Evolutionary conservation across 1,139 yeast genomes (phyloP), one percentile per base, ranked within the genome.

Genomic region (Debaryomyces robertsiae): DNA sequence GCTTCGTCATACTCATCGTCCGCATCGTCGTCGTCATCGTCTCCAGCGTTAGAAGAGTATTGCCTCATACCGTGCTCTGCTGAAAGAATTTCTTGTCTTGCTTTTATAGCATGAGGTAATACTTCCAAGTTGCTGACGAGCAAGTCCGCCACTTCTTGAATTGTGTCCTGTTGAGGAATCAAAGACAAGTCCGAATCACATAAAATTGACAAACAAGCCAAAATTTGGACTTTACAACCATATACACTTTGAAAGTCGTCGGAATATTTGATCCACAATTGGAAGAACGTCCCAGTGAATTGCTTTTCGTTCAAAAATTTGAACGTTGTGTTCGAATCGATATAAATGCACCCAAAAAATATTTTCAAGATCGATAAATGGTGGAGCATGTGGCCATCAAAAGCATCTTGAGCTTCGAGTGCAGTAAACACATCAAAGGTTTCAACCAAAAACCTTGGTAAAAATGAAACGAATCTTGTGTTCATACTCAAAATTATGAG

Each of bases 221-320:
- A 58, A 4, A 76, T 69, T 55, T 79, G 81, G 33, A 78, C 60
- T 52, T 78, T 79, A 47, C 81, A 69, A 17, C 82, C 83, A 46
- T 77, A 77, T 14, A 77, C 82, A 53, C 81, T 76, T 47, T 69
- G 75, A 61, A 76, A 73, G 46, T 69, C 72, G 24, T 60, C 68
- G 27, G 73, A 65, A 49, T 75, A 63, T 46, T 72, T 66, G 46
- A 76, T 63, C 82, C 82, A 77, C 45, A 76, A 61, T 45, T 70
- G 69, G 55, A 67, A 67, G 49, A 75, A 73, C 30, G 63, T 55
- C 27, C 58, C 55, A 6, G 63, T 55, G 49, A 73, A 70, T 11
- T 63, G 60, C 42, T 70, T 65, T 19, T 66, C 68, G 30, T 60
- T 61, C 48, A 74, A 58, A 40, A 70, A 61, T 43, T 63, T 65